Conservation (phyloP, 202 grass and related monocot genomes). For the Zizania palustris region DNA sequence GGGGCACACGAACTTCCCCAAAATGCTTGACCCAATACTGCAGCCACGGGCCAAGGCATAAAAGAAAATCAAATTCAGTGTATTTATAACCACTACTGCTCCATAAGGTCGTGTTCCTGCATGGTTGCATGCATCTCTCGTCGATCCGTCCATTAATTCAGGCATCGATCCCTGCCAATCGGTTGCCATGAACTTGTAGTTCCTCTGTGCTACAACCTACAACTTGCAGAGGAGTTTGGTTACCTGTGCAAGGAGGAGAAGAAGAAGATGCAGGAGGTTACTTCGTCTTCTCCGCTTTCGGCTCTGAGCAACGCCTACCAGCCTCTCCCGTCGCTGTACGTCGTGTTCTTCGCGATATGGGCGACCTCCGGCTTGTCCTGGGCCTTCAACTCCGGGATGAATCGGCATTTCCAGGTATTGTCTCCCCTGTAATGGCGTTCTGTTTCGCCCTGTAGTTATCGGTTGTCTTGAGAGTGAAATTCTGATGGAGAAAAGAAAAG, state of each 20-base stretch:
- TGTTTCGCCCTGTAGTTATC: not conserved
- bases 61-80: slow-evolving; percentile 29
- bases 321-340: slow-evolving; percentile 79
- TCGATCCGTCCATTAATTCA: not conserved
- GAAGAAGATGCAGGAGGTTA: slow-evolving; percentile 40
- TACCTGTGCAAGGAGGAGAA: not conserved
- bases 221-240: not conserved
- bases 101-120: slow-evolving; percentile 36
- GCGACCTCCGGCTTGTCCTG: slow-evolving; percentile 74
- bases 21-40: slow-evolving; percentile 36
- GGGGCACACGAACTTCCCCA: slow-evolving; percentile 29
- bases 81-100: slow-evolving; percentile 53
- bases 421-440: not conserved
- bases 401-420: slow-evolving; percentile 74
- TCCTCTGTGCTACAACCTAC: not conserved
- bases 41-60: slow-evolving; percentile 13
- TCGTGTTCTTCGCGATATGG: slow-evolving; percentile 85
- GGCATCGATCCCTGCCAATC: too few species aligned
- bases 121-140: not conserved
- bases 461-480: not conserved
- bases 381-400: slow-evolving; percentile 80
- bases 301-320: slow-evolving; percentile 69
- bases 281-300: slow-evolving; percentile 37
- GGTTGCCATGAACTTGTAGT: too few species aligned
- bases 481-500: not conserved